Conservation (phyloP, 2,329 filamentous ascomycete species). For the Allantophomopsis lycopodina region DNA sequence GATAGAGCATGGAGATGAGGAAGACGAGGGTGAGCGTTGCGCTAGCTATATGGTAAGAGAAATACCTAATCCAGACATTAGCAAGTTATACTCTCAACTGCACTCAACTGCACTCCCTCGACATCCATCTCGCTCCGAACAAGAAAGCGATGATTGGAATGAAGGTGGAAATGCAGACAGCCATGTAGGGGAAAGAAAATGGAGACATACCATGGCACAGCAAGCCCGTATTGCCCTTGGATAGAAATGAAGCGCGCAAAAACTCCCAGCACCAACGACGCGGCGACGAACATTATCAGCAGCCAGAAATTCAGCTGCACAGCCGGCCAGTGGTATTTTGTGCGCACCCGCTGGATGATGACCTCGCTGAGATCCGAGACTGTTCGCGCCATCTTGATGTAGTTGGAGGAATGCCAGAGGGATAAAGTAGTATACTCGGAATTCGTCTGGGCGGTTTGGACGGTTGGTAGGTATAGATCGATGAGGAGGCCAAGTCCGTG, state of each 20-base stretch:
- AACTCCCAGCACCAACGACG: constrained; percentile 44
- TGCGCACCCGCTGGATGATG: constrained; percentile 13
- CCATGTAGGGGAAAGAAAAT: neutral
- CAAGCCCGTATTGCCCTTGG: constrained; percentile 38
- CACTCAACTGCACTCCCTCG: neutral
- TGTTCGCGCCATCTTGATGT: too few species aligned
- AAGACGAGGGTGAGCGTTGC: constrained; percentile 47
- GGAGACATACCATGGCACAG: constrained; percentile 41
- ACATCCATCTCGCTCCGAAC: neutral
- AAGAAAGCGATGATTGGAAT: neutral
- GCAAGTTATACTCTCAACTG: too few species aligned
- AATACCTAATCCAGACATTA: constrained; percentile 36
- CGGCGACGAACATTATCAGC: constrained; percentile 47
- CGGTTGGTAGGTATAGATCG: too few species aligned
- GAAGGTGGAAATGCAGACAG: neutral
- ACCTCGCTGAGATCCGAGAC: constrained; percentile 4
- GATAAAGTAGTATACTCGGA: too few species aligned
- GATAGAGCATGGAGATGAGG: constrained; percentile 48
- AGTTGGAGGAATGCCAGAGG: too few species aligned
- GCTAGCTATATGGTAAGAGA: constrained; percentile 51
- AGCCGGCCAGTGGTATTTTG: constrained; percentile 52
- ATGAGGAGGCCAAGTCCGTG: too few species aligned
- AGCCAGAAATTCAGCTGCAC: constrained; percentile 55
- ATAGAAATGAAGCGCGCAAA: constrained; percentile 45
- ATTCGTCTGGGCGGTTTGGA: too few species aligned